phyloP scores from a whole-genome alignment of 2,329 filamentous ascomycete genomes.

The Cercospora sp. region DNA sequence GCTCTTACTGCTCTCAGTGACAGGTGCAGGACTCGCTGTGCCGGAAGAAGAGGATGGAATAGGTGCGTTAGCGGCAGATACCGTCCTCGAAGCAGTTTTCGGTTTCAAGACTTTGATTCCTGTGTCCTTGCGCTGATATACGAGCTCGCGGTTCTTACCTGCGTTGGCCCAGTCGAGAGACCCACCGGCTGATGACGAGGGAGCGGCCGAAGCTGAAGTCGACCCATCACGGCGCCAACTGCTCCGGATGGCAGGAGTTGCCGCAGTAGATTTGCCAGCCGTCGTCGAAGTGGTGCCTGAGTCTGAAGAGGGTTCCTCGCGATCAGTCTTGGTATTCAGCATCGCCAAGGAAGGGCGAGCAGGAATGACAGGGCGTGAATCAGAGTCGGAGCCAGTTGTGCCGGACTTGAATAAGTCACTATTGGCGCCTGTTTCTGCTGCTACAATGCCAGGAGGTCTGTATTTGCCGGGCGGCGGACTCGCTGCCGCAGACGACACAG shows the following conservation, averaged over 20 bases:
- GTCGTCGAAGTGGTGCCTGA: constrained; percentile 19
- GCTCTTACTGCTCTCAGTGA: constrained; percentile 38
- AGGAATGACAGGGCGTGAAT: constrained; percentile 27
- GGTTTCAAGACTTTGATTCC: constrained; percentile 92
- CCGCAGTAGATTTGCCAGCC: constrained; percentile 28
- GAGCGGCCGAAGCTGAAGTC: constrained; percentile 19
- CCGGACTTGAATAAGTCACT: constrained; percentile 30
- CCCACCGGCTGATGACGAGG: constrained; percentile 15
- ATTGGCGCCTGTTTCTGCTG: constrained; percentile 25
- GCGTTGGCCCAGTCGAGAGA: constrained; percentile 57
- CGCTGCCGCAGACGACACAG: constrained; percentile 30
- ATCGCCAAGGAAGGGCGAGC: constrained; percentile 32
- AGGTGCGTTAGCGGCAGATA: constrained; percentile 42
- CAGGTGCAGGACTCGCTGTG: constrained; percentile 29
- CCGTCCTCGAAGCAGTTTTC: constrained; percentile 60
- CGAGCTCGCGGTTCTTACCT: constrained; percentile 56
- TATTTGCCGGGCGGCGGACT: constrained; percentile 37
- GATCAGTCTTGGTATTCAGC: constrained; percentile 29
- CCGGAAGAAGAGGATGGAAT: constrained; percentile 8
- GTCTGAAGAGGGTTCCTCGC: constrained; percentile 23
- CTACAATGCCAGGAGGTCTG: constrained; percentile 34
- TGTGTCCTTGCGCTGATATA: constrained; percentile 69
- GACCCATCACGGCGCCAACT: constrained; percentile 50
- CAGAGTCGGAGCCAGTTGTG: constrained; percentile 29
- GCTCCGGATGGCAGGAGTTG: constrained; percentile 47